Evolutionary conservation across 192 early-diverging fungal genomes (phyloP), one percentile per base, ranked within the genome.

Genomic region (Coemansia sp.): DNA sequence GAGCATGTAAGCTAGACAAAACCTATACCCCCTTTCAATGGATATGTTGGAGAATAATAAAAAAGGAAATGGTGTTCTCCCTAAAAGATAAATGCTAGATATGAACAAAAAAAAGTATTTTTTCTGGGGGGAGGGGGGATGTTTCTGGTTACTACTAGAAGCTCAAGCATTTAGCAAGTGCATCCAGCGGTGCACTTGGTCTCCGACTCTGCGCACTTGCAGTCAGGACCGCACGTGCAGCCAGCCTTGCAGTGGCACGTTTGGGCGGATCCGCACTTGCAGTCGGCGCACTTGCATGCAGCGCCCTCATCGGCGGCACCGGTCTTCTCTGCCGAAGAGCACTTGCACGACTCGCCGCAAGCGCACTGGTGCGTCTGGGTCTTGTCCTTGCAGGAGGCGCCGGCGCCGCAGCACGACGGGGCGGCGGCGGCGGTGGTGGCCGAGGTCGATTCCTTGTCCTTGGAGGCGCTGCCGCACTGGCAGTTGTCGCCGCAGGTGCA

Each of bases 401-500:
- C 25, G 1, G 64, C 59, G 22, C 68, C 61, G 40, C 49, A 45
- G 61, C 67, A 78, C n/a, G 71, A 66, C 3, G 54, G 2, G 7
- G 50, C 6, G 5, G 50, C n/a, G n/a, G n/a, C n/a, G n/a, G n/a
- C n/a, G n/a, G n/a, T n/a, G 12, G 46, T 13, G 7, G 43, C 43
- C 13, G 43, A 8, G 7, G 43, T n/a, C 46, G 46, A 20, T 41
- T 64, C 72, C 48, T 61, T 17, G 41, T 48, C 22, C 62, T 65
- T 65, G 61, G 71, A 72, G 64, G 60, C 61, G 20, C 41, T 50
- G 40, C 13, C 69, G 53, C 72, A 74, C 51, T 74, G 45, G 68
- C 77, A 79, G 60, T 51, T 65, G 60, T 46, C 69, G 12, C 55
- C 63, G 50, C 75, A 77, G 57, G 58, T 61, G 75, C 75, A 77